Percentiles rank a stretch among this genome's conserved stretches.
Evolutionary conservation across 768 basidiomycete genomes (phyloP).

Genomic region (Brasilioporus rufonigricans): DNA sequence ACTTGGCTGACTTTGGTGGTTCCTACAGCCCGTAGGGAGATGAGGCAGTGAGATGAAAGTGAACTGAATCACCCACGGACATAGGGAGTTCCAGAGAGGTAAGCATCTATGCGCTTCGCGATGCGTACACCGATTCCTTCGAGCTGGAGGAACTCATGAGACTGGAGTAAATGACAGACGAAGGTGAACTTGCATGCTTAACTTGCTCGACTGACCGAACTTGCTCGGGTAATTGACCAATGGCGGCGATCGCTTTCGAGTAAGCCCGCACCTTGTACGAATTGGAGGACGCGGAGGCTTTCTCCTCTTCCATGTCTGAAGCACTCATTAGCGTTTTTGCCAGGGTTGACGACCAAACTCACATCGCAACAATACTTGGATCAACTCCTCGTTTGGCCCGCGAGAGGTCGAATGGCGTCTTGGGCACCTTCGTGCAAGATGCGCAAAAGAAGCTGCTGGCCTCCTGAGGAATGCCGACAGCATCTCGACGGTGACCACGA

Average conservation of each 20-base stretch:
- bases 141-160: slow-evolving; percentile 24
- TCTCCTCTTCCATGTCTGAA: slow-evolving; percentile 43
- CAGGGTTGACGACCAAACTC: slow-evolving; percentile 11
- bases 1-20: slow-evolving; percentile 6
- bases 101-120: slow-evolving; percentile 44
- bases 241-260: slow-evolving; percentile 43
- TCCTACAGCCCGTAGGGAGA: slow-evolving; percentile 12
- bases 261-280: slow-evolving; percentile 51
- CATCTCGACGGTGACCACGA: slow-evolving; percentile 13
- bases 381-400: slow-evolving; percentile 37
- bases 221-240: slow-evolving; percentile 40
- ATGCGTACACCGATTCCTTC: slow-evolving; percentile 41
- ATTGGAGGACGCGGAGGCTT: slow-evolving; percentile 36
- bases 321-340: background rate
- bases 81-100: slow-evolving; percentile 31
- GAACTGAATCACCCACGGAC: slow-evolving; percentile 32
- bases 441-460: background rate
- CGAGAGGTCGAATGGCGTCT: slow-evolving; percentile 18
- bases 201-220: slow-evolving; percentile 45
- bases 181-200: slow-evolving; percentile 18
- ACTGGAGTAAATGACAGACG: background rate
- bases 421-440: slow-evolving; percentile 4
- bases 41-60: slow-evolving; percentile 3
- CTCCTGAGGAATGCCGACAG: slow-evolving; percentile 16
- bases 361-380: slow-evolving; percentile 45